A percentile compares a stretch with the other conserved stretches of the same genome.
These are phyloP conservation scores for Yamadazyma sp. DNA, from an alignment of 1,139 yeast species.

Conservation along the genomic window DNA sequence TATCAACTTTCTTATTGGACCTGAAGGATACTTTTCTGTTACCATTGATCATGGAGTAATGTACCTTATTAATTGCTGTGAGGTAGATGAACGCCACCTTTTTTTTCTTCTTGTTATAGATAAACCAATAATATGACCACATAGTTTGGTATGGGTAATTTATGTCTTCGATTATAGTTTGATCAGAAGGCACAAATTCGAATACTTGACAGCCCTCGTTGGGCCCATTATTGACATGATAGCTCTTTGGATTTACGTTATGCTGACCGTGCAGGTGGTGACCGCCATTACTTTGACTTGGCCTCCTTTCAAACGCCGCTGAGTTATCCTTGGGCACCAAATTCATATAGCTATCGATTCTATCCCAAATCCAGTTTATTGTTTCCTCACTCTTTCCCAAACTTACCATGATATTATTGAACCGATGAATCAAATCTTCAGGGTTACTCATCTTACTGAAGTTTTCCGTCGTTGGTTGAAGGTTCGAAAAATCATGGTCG, in stretches of 20 bases:
- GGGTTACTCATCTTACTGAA: conserved; percentile 43
- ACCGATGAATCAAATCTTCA: conserved; percentile 64
- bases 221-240: neutral
- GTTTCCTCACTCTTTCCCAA: conserved; percentile 62
- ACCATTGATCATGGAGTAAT: conserved; percentile 35
- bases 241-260: neutral
- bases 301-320: conserved; percentile 2
- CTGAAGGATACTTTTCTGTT: conserved; percentile 20
- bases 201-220: conserved; percentile 68
- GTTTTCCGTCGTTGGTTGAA: conserved; percentile 83
- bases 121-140: conserved; percentile 94
- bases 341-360: conserved; percentile 81
- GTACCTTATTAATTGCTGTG: conserved; percentile 44
- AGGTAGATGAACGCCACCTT: conserved; percentile 82
- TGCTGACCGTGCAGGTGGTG: neutral
- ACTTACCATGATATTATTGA: conserved; percentile 78
- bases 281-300: conserved; percentile 1
- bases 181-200: conserved; percentile 77
- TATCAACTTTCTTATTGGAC: conserved; percentile 9
- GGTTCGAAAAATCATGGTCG: conserved; percentile 86
- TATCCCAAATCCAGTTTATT: conserved; percentile 80
- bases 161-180: conserved; percentile 67
- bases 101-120: conserved; percentile 86
- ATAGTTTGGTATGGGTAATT: conserved; percentile 70
- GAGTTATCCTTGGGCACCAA: conserved; percentile 33